Evolutionary conservation across 768 basidiomycete genomes (phyloP), one percentile per base, ranked within the genome.

Genomic region (Mycena filopes): DNA sequence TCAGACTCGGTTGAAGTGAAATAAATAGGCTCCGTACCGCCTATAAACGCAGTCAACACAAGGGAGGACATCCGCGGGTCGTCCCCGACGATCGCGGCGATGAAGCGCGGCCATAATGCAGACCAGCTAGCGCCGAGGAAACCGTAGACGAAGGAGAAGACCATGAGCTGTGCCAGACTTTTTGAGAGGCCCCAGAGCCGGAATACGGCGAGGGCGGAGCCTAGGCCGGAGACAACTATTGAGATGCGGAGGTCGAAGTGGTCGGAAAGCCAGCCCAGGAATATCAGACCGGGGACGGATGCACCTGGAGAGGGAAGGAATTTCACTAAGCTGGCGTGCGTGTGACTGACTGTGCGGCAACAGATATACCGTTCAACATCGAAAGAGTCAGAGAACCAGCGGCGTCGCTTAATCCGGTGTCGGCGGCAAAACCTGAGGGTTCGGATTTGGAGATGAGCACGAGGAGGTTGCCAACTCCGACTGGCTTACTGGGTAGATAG

Each of bases 211-310:
- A 68, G 50, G 12, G 59, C 29, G 4, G 70, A 68, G 21, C 66
- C 70, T 12, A 68, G 7, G 16, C 55, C 49, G 4, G 70, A 70
- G 13, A 70, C 40, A 8, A 63, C 25, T 55, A 68, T 71, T 3
- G 59, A 51, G 31, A 56, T 38, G 40, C 70, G 70, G 20, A 70
- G 64, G 59, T 71, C 67, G 18, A 59, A 63, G 15, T 40, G 63
- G 38, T 71, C 70, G 3, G 70, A 68, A 9, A 70, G 45, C 58
- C 63, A 65, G 29, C 70, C 64, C 15, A 70, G 28, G 41, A 68
- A 55, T 11, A 68, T 63, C 28, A 70, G 45, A 3, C 70, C 66
- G 1, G 60, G 50, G 16, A 64, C 66, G 15, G 63, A 65, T 4
- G 66, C 60, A 16, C 56, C 66, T 70, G 20, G 15, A 55, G 21